phyloP scores from a whole-genome alignment of 768 basidiomycete genomes.

The Trichaptum fuscoviolaceum region DNA sequence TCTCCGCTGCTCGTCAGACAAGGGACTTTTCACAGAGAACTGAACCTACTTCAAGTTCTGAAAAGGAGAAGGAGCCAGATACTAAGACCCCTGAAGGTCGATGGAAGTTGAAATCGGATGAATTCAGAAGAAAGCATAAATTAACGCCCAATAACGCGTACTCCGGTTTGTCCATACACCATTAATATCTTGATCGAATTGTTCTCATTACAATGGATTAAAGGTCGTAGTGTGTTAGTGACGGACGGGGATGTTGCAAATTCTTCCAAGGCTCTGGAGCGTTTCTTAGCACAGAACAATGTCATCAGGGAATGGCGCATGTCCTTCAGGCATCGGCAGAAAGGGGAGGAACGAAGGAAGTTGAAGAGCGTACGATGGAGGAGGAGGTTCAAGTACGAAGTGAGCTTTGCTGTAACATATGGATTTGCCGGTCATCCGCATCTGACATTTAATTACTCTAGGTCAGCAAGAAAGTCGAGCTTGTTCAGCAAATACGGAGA shows the following conservation, averaged over 20 bases:
- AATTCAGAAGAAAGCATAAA: slow-evolving; percentile 17
- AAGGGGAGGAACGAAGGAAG: slow-evolving; percentile 71
- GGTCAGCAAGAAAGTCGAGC: slow-evolving; percentile 80
- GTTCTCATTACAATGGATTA: not conserved
- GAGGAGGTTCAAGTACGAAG: slow-evolving; percentile 75
- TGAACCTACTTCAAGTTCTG: not conserved
- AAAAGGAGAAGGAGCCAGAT: not conserved
- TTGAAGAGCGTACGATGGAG: slow-evolving; percentile 75
- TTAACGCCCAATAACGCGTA: slow-evolving; percentile 45
- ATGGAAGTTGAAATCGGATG: slow-evolving; percentile 32
- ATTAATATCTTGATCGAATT: slow-evolving; percentile 3
- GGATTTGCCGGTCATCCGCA: slow-evolving; percentile 5
- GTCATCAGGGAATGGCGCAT: slow-evolving; percentile 46
- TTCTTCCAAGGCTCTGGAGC: slow-evolving; percentile 46
- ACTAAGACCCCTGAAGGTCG: slow-evolving; percentile 28
- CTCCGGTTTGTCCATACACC: slow-evolving; percentile 37
- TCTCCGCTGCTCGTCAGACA: not conserved
- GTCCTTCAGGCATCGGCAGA: slow-evolving; percentile 72
- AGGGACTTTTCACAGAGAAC: not conserved
- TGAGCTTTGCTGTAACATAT: slow-evolving; percentile 27
- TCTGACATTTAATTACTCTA: slow-evolving; percentile 26
- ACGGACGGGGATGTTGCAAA: slow-evolving; percentile 34
- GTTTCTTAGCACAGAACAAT: slow-evolving; percentile 48
- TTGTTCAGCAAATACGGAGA: slow-evolving; percentile 73
- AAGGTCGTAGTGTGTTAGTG: slow-evolving; percentile 61